A percentile compares a stretch with the other conserved stretches of the same genome.
phyloP scores from a whole-genome alignment of 352 stramenopile genomes.

The Globisporangium paroecandrum region DNA sequence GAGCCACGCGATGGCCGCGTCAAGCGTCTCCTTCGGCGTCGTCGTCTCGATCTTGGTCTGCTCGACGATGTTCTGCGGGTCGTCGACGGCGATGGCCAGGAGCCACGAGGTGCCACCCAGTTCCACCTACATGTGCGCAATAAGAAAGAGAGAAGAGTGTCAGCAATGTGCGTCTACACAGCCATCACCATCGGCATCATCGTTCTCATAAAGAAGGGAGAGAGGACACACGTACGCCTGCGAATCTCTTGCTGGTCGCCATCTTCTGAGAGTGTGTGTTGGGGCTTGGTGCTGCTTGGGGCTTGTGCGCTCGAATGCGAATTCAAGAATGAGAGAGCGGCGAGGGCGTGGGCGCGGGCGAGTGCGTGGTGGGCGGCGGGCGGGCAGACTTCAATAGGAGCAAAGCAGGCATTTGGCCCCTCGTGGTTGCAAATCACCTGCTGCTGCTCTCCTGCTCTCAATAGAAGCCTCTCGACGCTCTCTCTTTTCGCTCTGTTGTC shows the following conservation, averaged over 20 bases:
- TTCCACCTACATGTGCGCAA: slow-evolving; percentile 64
- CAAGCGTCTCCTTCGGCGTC: slow-evolving; percentile 83
- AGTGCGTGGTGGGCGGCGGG: not conserved
- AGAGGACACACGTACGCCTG: slow-evolving; percentile 23
- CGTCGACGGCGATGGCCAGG: slow-evolving; percentile 86
- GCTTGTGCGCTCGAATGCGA: slow-evolving; percentile 12
- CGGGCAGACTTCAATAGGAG: not conserved
- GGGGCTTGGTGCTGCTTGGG: slow-evolving; percentile 9
- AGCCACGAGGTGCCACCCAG: slow-evolving; percentile 95
- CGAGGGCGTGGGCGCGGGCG: too few species aligned
- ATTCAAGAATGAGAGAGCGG: slow-evolving; percentile 6
- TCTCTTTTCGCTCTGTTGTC: not conserved
- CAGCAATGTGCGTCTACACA: not conserved
- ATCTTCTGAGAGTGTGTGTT: slow-evolving; percentile 11
- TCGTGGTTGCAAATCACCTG: slow-evolving; percentile 5
- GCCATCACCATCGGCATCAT: too few species aligned
- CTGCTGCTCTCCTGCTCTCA: slow-evolving; percentile 2
- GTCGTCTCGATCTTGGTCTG: slow-evolving; percentile 83
- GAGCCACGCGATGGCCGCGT: slow-evolving; percentile 77
- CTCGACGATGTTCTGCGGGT: slow-evolving; percentile 87
- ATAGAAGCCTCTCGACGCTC: not conserved
- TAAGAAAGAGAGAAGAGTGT: slow-evolving; percentile 4
- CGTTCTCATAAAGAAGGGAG: not conserved
- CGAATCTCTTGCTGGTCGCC: slow-evolving; percentile 28
- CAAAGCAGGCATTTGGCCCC: not conserved